These are phyloP conservation scores for Nakazawaea peltata DNA, from an alignment of 805 yeast genomes.

Conservation along the genomic window DNA sequence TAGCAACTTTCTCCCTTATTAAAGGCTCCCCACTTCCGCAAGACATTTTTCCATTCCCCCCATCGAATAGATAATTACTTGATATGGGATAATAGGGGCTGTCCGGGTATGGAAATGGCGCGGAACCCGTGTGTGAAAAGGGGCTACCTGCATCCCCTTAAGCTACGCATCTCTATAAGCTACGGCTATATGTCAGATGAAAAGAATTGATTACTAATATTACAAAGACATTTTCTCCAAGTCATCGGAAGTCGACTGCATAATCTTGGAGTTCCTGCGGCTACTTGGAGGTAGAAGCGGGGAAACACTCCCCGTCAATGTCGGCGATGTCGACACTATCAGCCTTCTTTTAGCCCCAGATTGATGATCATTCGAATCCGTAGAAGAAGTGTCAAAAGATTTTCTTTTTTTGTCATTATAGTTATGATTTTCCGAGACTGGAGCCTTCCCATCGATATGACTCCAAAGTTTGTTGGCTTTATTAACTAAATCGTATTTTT, in stretches of 20 bases:
- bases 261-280: slow-evolving; percentile 18
- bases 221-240: slow-evolving; percentile 20
- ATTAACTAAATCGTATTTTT: slow-evolving; percentile 24
- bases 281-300: slow-evolving; percentile 12
- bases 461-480: slow-evolving; percentile 29
- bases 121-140: too few relatives aligned
- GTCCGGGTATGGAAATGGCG: too few relatives aligned
- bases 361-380: slow-evolving; percentile 2
- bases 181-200: too few relatives aligned
- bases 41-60: too few relatives aligned
- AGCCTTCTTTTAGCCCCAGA: slow-evolving; percentile 16
- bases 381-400: slow-evolving; percentile 11
- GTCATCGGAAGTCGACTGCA: slow-evolving; percentile 23
- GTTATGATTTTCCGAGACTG: slow-evolving; percentile 5
- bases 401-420: slow-evolving; percentile 12
- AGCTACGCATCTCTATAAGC: too few relatives aligned
- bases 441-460: slow-evolving; percentile 11
- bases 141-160: too few relatives aligned
- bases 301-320: slow-evolving; percentile 9
- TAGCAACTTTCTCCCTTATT: neutral
- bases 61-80: too few relatives aligned
- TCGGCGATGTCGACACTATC: slow-evolving; percentile 15
- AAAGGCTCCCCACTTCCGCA: neutral
- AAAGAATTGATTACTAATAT: too few relatives aligned
- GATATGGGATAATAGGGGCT: too few relatives aligned